These are phyloP conservation scores for Fusarium sp. DNA, from an alignment of 2,329 filamentous ascomycete species.

Conservation along the genomic window DNA sequence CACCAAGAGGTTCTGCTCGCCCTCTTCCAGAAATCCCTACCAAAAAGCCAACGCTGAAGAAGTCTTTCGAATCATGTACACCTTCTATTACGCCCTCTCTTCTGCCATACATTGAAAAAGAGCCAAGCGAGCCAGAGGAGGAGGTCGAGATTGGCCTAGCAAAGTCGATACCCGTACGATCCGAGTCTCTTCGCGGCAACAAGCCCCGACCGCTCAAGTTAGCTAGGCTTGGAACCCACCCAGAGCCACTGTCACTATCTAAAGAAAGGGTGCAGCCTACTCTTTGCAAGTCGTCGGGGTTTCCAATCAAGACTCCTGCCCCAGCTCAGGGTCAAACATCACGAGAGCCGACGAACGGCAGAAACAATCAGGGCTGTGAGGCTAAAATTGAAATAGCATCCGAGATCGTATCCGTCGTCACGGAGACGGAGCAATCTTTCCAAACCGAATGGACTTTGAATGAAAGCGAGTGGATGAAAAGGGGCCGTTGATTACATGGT, in stretches of 20 bases:
- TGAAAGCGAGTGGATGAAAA: slow-evolving; percentile 35
- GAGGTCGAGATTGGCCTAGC: slow-evolving; percentile 21
- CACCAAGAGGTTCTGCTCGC: slow-evolving; percentile 9
- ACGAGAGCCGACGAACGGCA: not conserved
- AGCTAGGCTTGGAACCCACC: not conserved
- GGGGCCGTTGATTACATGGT: not conserved
- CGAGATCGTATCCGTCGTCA: not conserved
- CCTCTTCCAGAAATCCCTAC: slow-evolving; percentile 41
- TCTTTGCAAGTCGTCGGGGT: not conserved
- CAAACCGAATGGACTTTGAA: slow-evolving; percentile 26
- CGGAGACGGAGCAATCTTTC: slow-evolving; percentile 19
- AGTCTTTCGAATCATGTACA: slow-evolving; percentile 14
- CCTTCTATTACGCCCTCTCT: slow-evolving; percentile 24
- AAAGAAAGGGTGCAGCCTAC: not conserved
- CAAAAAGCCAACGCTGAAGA: not conserved
- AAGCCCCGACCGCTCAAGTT: not conserved
- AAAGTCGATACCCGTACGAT: slow-evolving; percentile 11
- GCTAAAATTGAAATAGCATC: not conserved
- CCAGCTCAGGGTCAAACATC: not conserved
- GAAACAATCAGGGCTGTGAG: not conserved
- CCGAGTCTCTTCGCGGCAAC: slow-evolving; percentile 10
- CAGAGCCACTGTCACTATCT: not conserved
- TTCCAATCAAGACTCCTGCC: not conserved
- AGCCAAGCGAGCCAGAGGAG: slow-evolving; percentile 21
- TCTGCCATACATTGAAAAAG: slow-evolving; percentile 41